Percentiles rank a stretch among this genome's conserved stretches.
Conservation (phyloP, 176 grass and related monocot species). For the Echinochloa phyllopogon region DNA sequence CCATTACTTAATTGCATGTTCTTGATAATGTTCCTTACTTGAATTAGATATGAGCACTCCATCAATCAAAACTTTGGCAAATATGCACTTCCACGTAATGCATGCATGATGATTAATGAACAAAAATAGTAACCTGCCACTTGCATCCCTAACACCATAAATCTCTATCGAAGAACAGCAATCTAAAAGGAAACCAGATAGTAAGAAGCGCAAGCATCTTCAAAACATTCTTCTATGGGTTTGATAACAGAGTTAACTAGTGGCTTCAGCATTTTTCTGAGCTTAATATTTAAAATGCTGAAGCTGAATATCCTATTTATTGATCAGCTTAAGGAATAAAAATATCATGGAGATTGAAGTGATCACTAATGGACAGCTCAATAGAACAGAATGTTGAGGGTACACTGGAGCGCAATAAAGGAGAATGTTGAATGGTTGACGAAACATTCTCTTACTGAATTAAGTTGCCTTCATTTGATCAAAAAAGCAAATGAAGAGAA, state of each 20-base stretch:
- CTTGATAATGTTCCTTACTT: background rate
- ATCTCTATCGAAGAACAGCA: background rate
- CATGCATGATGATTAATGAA: background rate
- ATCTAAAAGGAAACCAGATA: background rate
- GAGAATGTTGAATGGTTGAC: background rate
- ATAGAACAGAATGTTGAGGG: background rate
- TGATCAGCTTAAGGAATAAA: slow-evolving; percentile 6
- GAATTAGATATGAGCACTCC: background rate
- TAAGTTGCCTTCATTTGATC: background rate
- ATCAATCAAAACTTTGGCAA: background rate
- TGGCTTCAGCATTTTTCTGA: background rate
- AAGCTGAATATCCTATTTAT: background rate
- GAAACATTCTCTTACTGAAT: background rate
- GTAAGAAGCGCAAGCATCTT: background rate
- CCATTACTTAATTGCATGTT: background rate
- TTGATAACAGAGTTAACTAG: background rate
- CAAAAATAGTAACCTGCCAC: background rate
- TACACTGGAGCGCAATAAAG: background rate
- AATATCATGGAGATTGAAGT: background rate
- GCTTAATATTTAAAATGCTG: background rate
- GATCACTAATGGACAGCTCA: background rate
- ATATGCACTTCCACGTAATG: background rate
- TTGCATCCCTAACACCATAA: background rate
- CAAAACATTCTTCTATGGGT: background rate
- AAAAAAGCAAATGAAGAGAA: background rate